These are phyloP conservation scores for Evansstolkia leycettana DNA, from an alignment of 495 filamentous ascomycete species.

Conservation along the genomic window DNA sequence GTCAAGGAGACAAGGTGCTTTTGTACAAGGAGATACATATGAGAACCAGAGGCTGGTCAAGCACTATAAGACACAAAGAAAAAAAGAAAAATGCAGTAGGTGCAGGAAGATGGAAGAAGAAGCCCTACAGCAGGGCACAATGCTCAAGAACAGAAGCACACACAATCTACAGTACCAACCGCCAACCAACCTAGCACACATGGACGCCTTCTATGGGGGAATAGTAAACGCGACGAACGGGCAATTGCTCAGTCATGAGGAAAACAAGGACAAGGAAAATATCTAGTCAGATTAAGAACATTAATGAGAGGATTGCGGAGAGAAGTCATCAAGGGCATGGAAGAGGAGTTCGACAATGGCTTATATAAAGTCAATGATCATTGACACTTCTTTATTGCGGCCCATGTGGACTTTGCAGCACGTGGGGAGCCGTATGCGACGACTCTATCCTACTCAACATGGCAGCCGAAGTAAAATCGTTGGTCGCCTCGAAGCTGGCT, in stretches of 20 bases:
- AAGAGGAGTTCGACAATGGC: conserved; percentile 12
- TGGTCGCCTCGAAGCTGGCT: conserved; percentile 71
- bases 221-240: conserved; percentile 22
- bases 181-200: conserved; percentile 17
- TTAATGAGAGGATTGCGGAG: conserved; percentile 10
- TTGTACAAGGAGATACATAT: conserved; percentile 26
- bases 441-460: conserved; percentile 76
- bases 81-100: conserved; percentile 2
- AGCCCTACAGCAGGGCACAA: neutral
- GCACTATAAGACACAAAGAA: conserved; percentile 1
- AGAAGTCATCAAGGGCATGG: conserved; percentile 22
- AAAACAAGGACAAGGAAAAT: conserved; percentile 16
- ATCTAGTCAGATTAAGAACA: conserved; percentile 14
- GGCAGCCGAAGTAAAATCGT: conserved; percentile 83
- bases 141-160: neutral
- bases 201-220: conserved; percentile 39
- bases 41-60: neutral
- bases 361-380: conserved; percentile 25
- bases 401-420: conserved; percentile 17
- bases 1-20: conserved; percentile 18
- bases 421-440: conserved; percentile 34
- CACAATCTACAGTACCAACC: conserved; percentile 19
- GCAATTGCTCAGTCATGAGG: conserved; percentile 3
- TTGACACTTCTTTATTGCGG: conserved; percentile 25
- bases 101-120: conserved; percentile 7